These are phyloP conservation scores for Pelargonium fulgidum DNA, from an alignment of 441 rosid species.

Conservation along the genomic window DNA sequence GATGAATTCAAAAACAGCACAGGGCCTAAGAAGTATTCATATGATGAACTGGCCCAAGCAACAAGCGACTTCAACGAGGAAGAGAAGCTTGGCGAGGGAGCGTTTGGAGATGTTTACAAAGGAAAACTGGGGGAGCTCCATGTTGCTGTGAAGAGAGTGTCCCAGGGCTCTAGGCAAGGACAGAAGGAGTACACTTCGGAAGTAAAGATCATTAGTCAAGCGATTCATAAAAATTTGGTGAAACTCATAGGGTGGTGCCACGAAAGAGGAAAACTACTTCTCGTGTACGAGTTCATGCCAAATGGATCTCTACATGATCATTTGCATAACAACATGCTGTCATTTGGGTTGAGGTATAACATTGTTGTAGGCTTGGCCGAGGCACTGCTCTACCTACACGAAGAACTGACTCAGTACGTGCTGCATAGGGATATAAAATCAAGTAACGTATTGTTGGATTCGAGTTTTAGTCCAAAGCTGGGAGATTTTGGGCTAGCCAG, in stretches of 20 bases:
- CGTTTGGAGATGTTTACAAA: conserved; percentile 33
- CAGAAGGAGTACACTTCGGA: conserved; percentile 29
- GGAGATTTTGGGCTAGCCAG: conserved; percentile 22
- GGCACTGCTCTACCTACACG: conserved; percentile 22
- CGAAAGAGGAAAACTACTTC: conserved; percentile 27
- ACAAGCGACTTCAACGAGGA: conserved; percentile 28
- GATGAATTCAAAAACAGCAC: conserved; percentile 9
- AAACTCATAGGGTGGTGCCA: conserved; percentile 38
- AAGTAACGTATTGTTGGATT: conserved; percentile 15
- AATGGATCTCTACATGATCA: conserved; percentile 33
- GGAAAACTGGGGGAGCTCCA: conserved; percentile 20
- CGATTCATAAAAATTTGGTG: conserved; percentile 34
- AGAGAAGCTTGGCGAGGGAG: conserved; percentile 30
- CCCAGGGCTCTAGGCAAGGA: conserved; percentile 29
- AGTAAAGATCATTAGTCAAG: conserved; percentile 28
- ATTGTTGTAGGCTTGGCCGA: conserved; percentile 28
- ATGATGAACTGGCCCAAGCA: conserved; percentile 27
- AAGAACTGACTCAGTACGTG: conserved; percentile 16
- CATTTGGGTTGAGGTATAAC: conserved; percentile 26
- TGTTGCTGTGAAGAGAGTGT: conserved; percentile 36
- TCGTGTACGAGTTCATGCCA: conserved; percentile 33
- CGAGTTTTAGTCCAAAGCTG: conserved; percentile 10
- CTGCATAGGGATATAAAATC: conserved; percentile 21
- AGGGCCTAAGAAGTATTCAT: conserved; percentile 29
- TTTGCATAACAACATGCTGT: conserved; percentile 17